Base-by-base conservation (phyloP, 2,329 filamentous ascomycete species). In the Chrysosporium keratinophilum region DNA sequence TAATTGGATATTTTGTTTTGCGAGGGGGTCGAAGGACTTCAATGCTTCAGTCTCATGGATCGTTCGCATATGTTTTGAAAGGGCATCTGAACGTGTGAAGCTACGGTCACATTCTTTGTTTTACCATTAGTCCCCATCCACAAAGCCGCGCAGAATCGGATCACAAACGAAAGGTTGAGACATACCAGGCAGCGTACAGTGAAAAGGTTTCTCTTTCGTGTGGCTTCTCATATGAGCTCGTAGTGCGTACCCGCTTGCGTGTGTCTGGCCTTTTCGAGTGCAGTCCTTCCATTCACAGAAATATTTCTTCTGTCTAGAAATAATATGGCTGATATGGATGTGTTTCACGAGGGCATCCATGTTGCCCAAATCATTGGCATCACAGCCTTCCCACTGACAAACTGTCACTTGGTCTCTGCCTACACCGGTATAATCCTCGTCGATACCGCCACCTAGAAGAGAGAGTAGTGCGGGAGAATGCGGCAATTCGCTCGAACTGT, bases 151-250 rank as follows among this genome's bases (percentile, higher is more conserved):
- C 52, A 48, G 48, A 52, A 10, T n/a, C n/a, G 39, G 9, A 54
- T 37, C 11, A 5, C 11, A 14, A 40, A n/a, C 9, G 9, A 4
- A 40, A n/a, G 15, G 6, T 40, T 10, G 1, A 56, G 23, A 61
- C 78, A 59, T 78, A 95, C 90, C 91, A 54, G 93, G 93, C 40
- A 98, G 72, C 31, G 89, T 87, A 71, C 93, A 98, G 73, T 95
- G 96, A 67, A 97, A 97, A 0, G 93, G 93, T 73, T 98, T 98
- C 76, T 98, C 93, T 65, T 93, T 81, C 1, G 93, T 98, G 69
- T 98, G 93, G 67, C 90, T 96, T 62, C 93, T 79, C 90, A 98
- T 95, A 66, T 98, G 93, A 9, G 93, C 93, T 68, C 95, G 90
- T 59, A 98, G 74, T 3, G 93, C 93, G 72, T 98, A 98, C 1